phyloP scores from a whole-genome alignment of 352 stramenopile species.

The Globisporangium spinosum region DNA sequence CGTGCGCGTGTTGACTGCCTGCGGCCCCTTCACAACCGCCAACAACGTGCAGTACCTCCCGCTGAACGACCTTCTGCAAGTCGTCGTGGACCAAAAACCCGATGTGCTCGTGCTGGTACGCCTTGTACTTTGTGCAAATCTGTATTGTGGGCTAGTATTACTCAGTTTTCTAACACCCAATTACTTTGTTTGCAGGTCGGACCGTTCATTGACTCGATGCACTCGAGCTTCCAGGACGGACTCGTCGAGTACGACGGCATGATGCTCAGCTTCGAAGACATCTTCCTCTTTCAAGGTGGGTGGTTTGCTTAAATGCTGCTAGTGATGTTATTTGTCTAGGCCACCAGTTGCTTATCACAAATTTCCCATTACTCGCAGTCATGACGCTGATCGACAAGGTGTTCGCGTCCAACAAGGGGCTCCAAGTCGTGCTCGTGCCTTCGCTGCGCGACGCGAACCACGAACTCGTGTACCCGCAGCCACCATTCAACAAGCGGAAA shows the following conservation, averaged over 20 bases:
- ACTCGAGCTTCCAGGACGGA: slow-evolving; percentile 86
- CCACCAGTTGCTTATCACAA: neutral
- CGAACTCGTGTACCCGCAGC: slow-evolving; percentile 93
- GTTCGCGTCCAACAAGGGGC: slow-evolving; percentile 35
- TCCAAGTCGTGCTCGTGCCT: slow-evolving; percentile 93
- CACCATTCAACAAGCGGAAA: slow-evolving; percentile 89
- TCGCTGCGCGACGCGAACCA: slow-evolving; percentile 95
- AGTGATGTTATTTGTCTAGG: neutral
- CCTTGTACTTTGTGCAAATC: neutral
- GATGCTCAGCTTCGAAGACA: slow-evolving; percentile 81
- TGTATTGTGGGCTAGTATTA: neutral
- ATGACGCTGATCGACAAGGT: slow-evolving; percentile 75
- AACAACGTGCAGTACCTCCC: slow-evolving; percentile 94
- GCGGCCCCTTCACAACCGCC: slow-evolving; percentile 93
- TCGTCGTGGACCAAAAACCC: slow-evolving; percentile 76
- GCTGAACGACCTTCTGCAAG: slow-evolving; percentile 91
- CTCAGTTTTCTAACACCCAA: neutral
- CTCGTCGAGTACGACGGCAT: slow-evolving; percentile 75
- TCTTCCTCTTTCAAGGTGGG: slow-evolving; percentile 84
- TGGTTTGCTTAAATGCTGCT: neutral
- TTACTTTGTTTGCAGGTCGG: slow-evolving; percentile 57
- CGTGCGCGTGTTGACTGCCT: slow-evolving; percentile 86
- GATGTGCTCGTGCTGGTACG: slow-evolving; percentile 93
- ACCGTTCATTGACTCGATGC: slow-evolving; percentile 95
- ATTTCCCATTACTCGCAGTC: slow-evolving; percentile 31